These are phyloP conservation scores for Amauroascus verrucosus DNA, from an alignment of 2,329 filamentous ascomycete genomes.

Conservation along the genomic window DNA sequence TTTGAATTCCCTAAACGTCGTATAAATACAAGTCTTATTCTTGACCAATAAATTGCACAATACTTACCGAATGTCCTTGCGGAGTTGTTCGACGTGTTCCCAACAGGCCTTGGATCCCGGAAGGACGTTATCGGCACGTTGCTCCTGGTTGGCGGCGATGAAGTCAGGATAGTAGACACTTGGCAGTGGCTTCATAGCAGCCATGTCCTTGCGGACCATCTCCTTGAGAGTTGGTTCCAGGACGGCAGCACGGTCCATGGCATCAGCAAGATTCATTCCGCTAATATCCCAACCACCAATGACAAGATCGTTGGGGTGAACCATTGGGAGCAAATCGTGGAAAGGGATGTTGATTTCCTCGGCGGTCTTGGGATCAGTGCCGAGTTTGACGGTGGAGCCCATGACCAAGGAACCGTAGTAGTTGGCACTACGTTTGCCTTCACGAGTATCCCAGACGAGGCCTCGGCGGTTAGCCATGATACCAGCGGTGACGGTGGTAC, in stretches of 20 bases:
- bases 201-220: slow-evolving; percentile 87
- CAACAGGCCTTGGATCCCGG: slow-evolving; percentile 71
- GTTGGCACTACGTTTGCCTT: slow-evolving; percentile 75
- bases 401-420: slow-evolving; percentile 98
- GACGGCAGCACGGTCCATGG: slow-evolving; percentile 93
- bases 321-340: slow-evolving; percentile 88
- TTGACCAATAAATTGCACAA: background rate
- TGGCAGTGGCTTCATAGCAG: slow-evolving; percentile 73
- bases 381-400: slow-evolving; percentile 94
- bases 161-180: slow-evolving; percentile 99
- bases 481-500: slow-evolving; percentile 90
- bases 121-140: slow-evolving; percentile 84
- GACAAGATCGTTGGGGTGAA: slow-evolving; percentile 89
- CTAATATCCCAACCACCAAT: slow-evolving; percentile 98
- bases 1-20: slow-evolving; percentile 66
- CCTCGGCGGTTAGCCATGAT: slow-evolving; percentile 89
- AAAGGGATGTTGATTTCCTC: slow-evolving; percentile 95
- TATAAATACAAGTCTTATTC: slow-evolving; percentile 6
- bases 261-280: slow-evolving; percentile 71
- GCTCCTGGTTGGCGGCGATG: slow-evolving; percentile 96
- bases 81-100: slow-evolving; percentile 86
- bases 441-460: slow-evolving; percentile 85
- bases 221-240: slow-evolving; percentile 90
- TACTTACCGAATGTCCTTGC: slow-evolving; percentile 72
- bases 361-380: slow-evolving; percentile 69